phyloP scores from a whole-genome alignment of 768 basidiomycete genomes.

The Brasilioporus rufonigricans region DNA sequence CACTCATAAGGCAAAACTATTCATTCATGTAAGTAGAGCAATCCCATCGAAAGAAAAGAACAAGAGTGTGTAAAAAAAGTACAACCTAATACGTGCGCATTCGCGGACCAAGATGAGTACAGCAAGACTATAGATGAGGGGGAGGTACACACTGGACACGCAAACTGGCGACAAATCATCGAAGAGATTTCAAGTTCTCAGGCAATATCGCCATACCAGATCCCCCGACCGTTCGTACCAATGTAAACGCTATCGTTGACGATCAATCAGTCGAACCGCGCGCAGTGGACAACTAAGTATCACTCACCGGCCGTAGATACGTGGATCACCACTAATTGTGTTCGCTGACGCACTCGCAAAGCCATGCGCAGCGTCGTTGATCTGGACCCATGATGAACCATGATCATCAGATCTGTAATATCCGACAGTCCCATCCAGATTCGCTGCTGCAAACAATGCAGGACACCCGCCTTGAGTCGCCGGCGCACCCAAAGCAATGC shows the following conservation, averaged over 20 bases:
- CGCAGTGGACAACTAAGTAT: background rate
- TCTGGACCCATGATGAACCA: slow-evolving; percentile 56
- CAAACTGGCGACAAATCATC: too few species aligned
- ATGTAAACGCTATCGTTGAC: slow-evolving; percentile 6
- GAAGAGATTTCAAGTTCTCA: background rate
- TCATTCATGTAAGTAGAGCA: too few species aligned
- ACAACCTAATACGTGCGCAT: too few species aligned
- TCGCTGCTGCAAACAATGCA: slow-evolving; percentile 6
- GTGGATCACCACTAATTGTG: slow-evolving; percentile 39
- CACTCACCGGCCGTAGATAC: slow-evolving; percentile 13
- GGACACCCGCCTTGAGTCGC: background rate
- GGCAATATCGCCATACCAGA: slow-evolving; percentile 8
- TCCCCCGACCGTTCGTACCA: slow-evolving; percentile 13
- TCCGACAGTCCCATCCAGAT: background rate
- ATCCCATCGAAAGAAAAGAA: too few species aligned
- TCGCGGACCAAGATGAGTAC: too few species aligned
- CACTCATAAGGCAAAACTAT: too few species aligned
- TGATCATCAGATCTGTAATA: slow-evolving; percentile 53
- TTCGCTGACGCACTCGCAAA: slow-evolving; percentile 52
- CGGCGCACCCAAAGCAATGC: slow-evolving; percentile 6
- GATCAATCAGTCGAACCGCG: background rate
- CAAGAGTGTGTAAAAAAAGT: too few species aligned
- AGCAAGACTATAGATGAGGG: too few species aligned
- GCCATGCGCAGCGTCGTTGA: slow-evolving; percentile 56
- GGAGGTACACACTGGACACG: too few species aligned